Base-by-base conservation (phyloP, 164 flowering plant genomes). In the Akebia trifoliata region DNA sequence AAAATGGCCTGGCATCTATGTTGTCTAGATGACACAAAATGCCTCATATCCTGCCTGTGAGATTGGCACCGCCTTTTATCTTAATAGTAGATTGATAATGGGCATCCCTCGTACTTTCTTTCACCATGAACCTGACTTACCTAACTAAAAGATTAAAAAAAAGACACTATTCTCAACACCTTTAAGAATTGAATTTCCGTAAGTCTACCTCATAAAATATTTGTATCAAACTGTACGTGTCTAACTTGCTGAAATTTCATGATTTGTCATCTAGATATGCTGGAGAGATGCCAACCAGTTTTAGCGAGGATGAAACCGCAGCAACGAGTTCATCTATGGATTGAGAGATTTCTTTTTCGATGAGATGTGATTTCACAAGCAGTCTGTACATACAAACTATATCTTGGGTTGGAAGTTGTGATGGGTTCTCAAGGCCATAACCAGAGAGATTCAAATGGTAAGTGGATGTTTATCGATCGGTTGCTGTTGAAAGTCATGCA, bases 261-360 rank as follows among this genome's bases (percentile, higher is more conserved):
- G 43, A 3, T 56, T 57, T 39, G 30, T 39, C 55, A 48, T 65
- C 12, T 64, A 81, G 93, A 56, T 56, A 68, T 59, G 72, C 61
- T 17, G 54, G 46, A 29, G 82, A 78, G 46, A 65, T 78, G 64
- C 81, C 83, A 54, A 73, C 83, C 32, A 78, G 83, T 66, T 86
- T 77, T 57, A 78, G 86, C 28, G 85, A 79, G 58, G 86, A 84
- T 61, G 90, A 79, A 78, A 71, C 83, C 51, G 83, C 69, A 17
- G 84, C 71, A 58, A 80, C 87, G 10, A 75, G 79, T 73, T 73
- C 82, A 28, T 83, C 86, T 1, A 46, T 62, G 64, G 84, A 77
- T 2, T 77, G 56, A 77, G 69, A 49, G 14, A 8, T 15, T 31
- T 4, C 7, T 8, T 28, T 28, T 2, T 12, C 32, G 4, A n/a